Conservation (phyloP, 1,284 basidiomycete genomes). For the Cryptococcus jaspeensis region DNA sequence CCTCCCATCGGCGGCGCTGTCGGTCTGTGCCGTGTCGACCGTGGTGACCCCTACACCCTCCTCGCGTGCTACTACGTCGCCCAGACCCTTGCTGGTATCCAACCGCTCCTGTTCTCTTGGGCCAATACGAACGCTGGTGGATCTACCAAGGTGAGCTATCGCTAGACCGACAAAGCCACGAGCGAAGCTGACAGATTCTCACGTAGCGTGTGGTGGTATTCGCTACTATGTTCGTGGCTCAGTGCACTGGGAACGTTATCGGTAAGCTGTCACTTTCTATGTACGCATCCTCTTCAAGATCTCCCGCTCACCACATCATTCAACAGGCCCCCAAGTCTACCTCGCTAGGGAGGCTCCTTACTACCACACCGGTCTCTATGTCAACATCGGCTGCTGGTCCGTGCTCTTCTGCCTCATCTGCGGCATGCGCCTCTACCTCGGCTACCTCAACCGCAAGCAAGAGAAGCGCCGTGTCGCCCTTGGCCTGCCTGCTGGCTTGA, state of each 20-base stretch:
- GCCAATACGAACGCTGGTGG: slow-evolving; percentile 32
- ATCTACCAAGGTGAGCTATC: slow-evolving; percentile 25
- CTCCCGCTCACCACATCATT: too few relatives aligned
- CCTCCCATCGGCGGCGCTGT: slow-evolving; percentile 53
- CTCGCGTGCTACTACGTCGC: slow-evolving; percentile 55
- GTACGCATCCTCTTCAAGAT: too few relatives aligned
- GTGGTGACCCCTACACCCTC: slow-evolving; percentile 38
- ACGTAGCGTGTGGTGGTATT: slow-evolving; percentile 28
- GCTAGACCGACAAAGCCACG: too few relatives aligned
- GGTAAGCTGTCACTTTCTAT: slow-evolving; percentile 2
- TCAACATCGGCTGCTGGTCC: slow-evolving; percentile 32
- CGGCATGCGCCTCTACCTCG: slow-evolving; percentile 25
- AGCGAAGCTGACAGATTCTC: too few relatives aligned
- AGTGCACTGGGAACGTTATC: slow-evolving; percentile 27
- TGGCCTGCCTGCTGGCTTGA: slow-evolving; percentile 22
- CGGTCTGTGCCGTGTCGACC: slow-evolving; percentile 48
- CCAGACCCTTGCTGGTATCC: slow-evolving; percentile 7
- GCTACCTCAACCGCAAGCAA: slow-evolving; percentile 25
- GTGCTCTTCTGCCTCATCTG: slow-evolving; percentile 21
- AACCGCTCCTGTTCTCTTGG: slow-evolving; percentile 31
- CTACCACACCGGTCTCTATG: slow-evolving; percentile 29
- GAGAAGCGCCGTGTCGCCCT: slow-evolving; percentile 21
- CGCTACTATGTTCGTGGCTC: slow-evolving; percentile 25
- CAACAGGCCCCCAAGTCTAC: slow-evolving; percentile 17
- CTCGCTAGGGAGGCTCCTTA: slow-evolving; percentile 22